Evolutionary conservation across 2,329 filamentous ascomycete genomes (phyloP), one percentile per base, ranked within the genome.

Genomic region (Chaetomium sp.): DNA sequence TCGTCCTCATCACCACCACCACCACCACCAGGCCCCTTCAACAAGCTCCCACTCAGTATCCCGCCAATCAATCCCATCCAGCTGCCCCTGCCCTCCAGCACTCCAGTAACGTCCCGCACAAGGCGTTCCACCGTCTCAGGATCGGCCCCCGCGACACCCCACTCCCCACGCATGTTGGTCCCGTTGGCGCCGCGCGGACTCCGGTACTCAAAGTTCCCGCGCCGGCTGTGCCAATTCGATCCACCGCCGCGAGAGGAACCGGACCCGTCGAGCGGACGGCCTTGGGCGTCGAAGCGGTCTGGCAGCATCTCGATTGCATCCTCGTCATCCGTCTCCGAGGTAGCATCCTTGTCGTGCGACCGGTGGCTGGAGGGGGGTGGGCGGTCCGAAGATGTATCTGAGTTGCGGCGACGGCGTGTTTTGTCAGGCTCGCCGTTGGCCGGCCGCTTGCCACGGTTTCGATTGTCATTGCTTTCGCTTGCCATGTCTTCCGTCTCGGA

Each of bases 71-170:
- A 25, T 8, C 74, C 74, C 33, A 76, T 51, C 64, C 74, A 71
- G 0, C 74, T 72, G 0, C 67, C 66, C 21, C 64, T 68, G 0
- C 67, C 72, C 29, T 78, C 76, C 29, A 80, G 47, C 33, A 74
- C 68, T 0, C 70, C 71, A 58, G 71, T 75, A 19, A 77, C 73
- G 19, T 69, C 64, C 29, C 68, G 63, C 51, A 78, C 74, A 9
- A 79, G 72, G 25, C 71, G 70, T 35, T 82, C 79, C 4, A 82
- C 77, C 29, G 74, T 72, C 57, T 78, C 77, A 0, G 70, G 69
- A 27, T 84, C 79, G 0, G 80, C 81, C 6, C 81, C 80, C 2
- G 73, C 76, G 0, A 83, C 74, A 27, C 78, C 77, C 82, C 82
- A 84, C 16, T 76, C 74, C 0, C 81, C 81, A 0, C 69, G 73